Conservation (phyloP, 495 filamentous ascomycete genomes). For the Physcia stellaris region DNA sequence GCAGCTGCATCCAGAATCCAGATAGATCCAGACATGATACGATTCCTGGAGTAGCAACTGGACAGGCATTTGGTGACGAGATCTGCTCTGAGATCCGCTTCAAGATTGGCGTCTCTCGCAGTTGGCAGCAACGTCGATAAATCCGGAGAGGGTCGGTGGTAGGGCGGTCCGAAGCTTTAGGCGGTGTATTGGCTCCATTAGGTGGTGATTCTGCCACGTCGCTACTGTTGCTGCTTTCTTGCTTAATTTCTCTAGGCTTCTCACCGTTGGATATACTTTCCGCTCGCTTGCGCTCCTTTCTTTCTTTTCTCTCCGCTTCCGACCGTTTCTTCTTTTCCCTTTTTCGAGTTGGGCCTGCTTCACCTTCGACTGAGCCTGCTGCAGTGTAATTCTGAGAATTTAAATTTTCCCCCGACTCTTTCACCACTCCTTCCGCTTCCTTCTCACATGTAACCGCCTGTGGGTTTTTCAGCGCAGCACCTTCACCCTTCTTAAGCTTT, state of each 20-base stretch:
- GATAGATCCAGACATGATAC: conserved; percentile 72
- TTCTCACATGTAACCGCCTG: conserved; percentile 44
- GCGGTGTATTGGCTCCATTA: conserved; percentile 10
- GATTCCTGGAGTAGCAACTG: conserved; percentile 48
- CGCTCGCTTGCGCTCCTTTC: conserved; percentile 68
- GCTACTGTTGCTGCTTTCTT: conserved; percentile 37
- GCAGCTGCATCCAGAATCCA: conserved; percentile 65
- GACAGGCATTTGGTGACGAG: conserved; percentile 45
- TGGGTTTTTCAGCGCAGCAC: conserved; percentile 50
- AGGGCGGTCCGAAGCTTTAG: conserved; percentile 51
- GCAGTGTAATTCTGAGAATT: neutral
- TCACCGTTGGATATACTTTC: conserved; percentile 71
- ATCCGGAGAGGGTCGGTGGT: conserved; percentile 88
- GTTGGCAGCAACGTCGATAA: conserved; percentile 86
- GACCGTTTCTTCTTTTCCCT: conserved; percentile 87
- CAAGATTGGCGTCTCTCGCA: conserved; percentile 79
- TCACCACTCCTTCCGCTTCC: conserved; percentile 31
- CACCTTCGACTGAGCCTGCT: conserved; percentile 21
- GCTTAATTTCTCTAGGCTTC: conserved; percentile 62
- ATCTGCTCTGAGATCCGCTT: conserved; percentile 84
- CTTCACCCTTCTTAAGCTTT: conserved; percentile 55
- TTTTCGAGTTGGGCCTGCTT: conserved; percentile 49
- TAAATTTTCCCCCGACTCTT: conserved; percentile 28
- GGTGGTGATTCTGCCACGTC: neutral
- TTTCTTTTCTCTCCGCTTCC: conserved; percentile 73